phyloP scores from a whole-genome alignment of 1,284 basidiomycete species.

The Tremellales sp. region DNA sequence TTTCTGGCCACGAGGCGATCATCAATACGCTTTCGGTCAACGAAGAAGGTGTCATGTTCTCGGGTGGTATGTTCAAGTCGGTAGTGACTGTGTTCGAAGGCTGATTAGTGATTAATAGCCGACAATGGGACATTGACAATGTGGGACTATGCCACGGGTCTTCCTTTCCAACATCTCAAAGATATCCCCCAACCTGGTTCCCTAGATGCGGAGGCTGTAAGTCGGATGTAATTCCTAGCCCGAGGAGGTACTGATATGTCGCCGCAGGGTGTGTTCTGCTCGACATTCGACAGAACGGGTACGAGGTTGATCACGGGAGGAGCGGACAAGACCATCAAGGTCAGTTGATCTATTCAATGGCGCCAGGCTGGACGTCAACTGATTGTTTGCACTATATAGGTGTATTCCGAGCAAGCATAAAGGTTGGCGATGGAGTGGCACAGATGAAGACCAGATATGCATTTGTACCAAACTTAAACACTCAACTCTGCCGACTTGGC shows the following conservation, averaged over 20 bases:
- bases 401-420: constrained; percentile 44
- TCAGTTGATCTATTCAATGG: constrained; percentile 43
- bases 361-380: not conserved
- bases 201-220: constrained; percentile 88
- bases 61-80: constrained; percentile 62
- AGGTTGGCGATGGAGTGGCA: not conserved
- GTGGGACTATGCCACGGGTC: constrained; percentile 93
- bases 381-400: not conserved
- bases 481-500: constrained; percentile 57
- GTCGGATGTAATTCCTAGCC: constrained; percentile 16
- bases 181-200: constrained; percentile 96
- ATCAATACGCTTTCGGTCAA: constrained; percentile 95
- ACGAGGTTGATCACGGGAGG: constrained; percentile 92
- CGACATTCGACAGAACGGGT: constrained; percentile 92
- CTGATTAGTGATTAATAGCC: constrained; percentile 49
- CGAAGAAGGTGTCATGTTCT: constrained; percentile 93
- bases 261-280: constrained; percentile 69
- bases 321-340: constrained; percentile 97
- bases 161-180: constrained; percentile 89
- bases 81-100: not conserved
- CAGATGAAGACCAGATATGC: not conserved
- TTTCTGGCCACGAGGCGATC: constrained; percentile 91
- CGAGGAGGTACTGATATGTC: constrained; percentile 3
- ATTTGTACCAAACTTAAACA: constrained; percentile 40
- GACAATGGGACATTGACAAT: constrained; percentile 85